phyloP scores from a whole-genome alignment of 1,284 basidiomycete genomes.

The Ceratobasidium sp. region DNA sequence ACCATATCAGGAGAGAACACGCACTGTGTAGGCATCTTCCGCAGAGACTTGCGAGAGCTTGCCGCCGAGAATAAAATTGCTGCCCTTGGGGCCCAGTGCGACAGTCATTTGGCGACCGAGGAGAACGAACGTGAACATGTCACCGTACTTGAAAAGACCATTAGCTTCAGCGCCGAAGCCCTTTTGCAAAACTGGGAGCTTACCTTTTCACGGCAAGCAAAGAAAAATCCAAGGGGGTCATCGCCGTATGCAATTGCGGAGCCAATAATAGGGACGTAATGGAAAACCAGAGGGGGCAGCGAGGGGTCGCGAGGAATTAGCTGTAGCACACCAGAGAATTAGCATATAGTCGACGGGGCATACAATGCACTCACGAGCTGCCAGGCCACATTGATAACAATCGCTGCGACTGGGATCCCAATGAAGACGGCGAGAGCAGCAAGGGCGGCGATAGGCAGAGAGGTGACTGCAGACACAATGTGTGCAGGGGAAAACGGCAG shows the following conservation, averaged over 20 bases:
- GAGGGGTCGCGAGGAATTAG: slow-evolving; percentile 69
- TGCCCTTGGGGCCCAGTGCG: slow-evolving; percentile 91
- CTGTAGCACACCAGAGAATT: slow-evolving; percentile 55
- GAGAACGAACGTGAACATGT: slow-evolving; percentile 95
- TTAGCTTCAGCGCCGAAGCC: background rate
- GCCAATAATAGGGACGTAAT: slow-evolving; percentile 81
- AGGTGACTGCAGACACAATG: background rate
- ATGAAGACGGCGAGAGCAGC: slow-evolving; percentile 38
- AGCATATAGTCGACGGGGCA: background rate
- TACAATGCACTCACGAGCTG: slow-evolving; percentile 66
- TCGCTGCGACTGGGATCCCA: slow-evolving; percentile 52
- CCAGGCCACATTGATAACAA: slow-evolving; percentile 71
- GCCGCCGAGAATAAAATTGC: slow-evolving; percentile 95
- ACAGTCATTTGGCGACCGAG: slow-evolving; percentile 93
- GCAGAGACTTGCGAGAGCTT: slow-evolving; percentile 94
- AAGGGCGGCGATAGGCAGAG: slow-evolving; percentile 20
- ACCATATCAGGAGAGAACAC: slow-evolving; percentile 1
- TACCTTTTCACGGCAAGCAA: slow-evolving; percentile 86
- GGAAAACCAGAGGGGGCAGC: slow-evolving; percentile 82
- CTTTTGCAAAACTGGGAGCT: slow-evolving; percentile 49
- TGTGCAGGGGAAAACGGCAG: slow-evolving; percentile 10
- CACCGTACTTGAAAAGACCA: slow-evolving; percentile 63
- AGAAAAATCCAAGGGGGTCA: slow-evolving; percentile 84
- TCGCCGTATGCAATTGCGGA: slow-evolving; percentile 83
- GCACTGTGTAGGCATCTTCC: slow-evolving; percentile 95